Percentiles rank a stretch among this genome's conserved stretches.
Evolutionary conservation across 768 basidiomycete genomes (phyloP).

Genomic region (Trametes villosa): DNA sequence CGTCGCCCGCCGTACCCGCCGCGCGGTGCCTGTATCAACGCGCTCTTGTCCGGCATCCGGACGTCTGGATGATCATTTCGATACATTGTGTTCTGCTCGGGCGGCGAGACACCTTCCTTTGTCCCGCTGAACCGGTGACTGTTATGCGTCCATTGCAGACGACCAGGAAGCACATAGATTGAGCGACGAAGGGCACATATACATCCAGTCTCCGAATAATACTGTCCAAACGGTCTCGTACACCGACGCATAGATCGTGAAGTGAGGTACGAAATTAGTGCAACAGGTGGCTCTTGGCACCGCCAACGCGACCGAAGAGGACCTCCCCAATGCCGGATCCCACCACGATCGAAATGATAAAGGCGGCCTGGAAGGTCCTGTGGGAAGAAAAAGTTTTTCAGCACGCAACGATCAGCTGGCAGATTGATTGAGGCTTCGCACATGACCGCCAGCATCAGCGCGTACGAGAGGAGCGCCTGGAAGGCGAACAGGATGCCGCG

Average conservation of each 20-base stretch:
- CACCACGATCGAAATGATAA: slow-evolving; percentile 69
- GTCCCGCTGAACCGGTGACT: too few relatives aligned
- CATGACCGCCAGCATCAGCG: slow-evolving; percentile 85
- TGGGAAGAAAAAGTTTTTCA: slow-evolving; percentile 18
- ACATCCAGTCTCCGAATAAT: too few relatives aligned
- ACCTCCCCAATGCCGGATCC: slow-evolving; percentile 79
- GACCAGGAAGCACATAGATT: too few relatives aligned
- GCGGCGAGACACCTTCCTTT: too few relatives aligned
- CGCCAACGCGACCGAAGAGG: slow-evolving; percentile 59
- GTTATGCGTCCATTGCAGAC: too few relatives aligned
- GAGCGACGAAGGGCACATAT: too few relatives aligned
- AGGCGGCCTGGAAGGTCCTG: slow-evolving; percentile 87
- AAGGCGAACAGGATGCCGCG: slow-evolving; percentile 68
- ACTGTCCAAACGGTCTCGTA: too few relatives aligned
- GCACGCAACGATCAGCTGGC: slow-evolving; percentile 18
- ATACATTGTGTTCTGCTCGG: neutral
- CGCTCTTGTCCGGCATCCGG: neutral
- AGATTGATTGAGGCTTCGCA: slow-evolving; percentile 40
- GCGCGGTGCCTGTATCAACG: slow-evolving; percentile 9
- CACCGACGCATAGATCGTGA: too few relatives aligned
- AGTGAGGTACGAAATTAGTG: too few relatives aligned
- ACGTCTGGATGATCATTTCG: neutral
- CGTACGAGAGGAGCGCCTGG: slow-evolving; percentile 66
- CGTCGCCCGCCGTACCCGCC: neutral
- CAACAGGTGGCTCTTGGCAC: slow-evolving; percentile 14